Conservation (phyloP, 2,329 filamentous ascomycete species). For the Ophiocordyceps sinensis region DNA sequence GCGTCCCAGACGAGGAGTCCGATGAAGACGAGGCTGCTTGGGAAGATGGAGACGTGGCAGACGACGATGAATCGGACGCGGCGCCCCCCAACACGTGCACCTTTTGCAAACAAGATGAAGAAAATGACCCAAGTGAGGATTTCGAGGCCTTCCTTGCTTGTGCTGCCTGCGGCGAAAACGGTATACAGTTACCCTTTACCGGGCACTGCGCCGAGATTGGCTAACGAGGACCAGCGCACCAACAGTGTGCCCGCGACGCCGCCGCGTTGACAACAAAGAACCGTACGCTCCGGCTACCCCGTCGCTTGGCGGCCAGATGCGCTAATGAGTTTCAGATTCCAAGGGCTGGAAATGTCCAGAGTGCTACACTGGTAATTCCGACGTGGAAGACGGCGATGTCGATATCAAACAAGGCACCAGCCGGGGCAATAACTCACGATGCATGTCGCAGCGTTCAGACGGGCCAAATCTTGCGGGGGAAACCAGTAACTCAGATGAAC, state of each 20-base stretch:
- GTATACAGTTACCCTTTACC: conserved; percentile 36
- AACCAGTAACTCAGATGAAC: conserved; percentile 13
- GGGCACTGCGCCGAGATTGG: conserved; percentile 7
- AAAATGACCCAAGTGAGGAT: conserved; percentile 67
- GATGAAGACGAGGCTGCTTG: conserved; percentile 17
- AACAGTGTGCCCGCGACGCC: conserved; percentile 71
- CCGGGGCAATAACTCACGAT: conserved; percentile 9
- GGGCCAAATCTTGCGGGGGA: conserved; percentile 37
- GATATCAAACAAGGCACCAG: conserved; percentile 12
- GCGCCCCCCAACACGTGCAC: conserved; percentile 37
- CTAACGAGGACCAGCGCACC: conserved; percentile 57
- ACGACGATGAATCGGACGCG: conserved; percentile 41
- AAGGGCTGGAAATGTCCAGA: conserved; percentile 38
- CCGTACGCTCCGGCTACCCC: conserved; percentile 9
- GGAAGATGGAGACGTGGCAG: conserved; percentile 42
- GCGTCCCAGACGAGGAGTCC: conserved; percentile 24
- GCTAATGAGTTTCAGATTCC: conserved; percentile 20
- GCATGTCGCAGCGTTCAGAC: conserved; percentile 13
- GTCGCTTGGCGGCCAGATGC: not conserved
- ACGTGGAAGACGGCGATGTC: conserved; percentile 15
- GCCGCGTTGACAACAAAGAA: conserved; percentile 20
- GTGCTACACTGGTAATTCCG: conserved; percentile 22
- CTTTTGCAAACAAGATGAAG: conserved; percentile 72
- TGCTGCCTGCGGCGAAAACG: conserved; percentile 63
- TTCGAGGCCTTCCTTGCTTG: conserved; percentile 71